These are phyloP conservation scores for Planoprotostelium fungivorum DNA, from an alignment of 78 protist species.

Conservation along the genomic window DNA sequence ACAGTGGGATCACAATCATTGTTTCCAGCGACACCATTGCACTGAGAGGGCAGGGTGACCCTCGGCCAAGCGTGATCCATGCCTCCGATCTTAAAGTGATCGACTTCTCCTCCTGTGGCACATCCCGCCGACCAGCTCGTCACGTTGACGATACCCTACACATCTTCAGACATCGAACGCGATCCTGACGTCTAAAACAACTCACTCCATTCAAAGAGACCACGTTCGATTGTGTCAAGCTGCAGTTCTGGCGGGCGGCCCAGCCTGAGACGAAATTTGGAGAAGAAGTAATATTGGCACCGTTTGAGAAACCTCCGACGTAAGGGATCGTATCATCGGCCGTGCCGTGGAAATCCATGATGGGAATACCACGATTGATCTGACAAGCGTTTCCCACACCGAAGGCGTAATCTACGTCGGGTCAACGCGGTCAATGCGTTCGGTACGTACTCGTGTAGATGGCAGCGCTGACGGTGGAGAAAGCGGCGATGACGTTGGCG, in stretches of 20 bases:
- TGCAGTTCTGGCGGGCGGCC: too few species aligned
- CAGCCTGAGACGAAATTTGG: too few species aligned
- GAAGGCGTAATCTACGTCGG: too few species aligned
- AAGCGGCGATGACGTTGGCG: not conserved
- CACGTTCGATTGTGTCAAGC: too few species aligned
- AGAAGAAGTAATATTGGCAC: not conserved
- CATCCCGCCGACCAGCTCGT: not conserved
- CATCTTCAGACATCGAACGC: not conserved
- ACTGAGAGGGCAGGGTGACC: not conserved
- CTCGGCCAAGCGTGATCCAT: constrained; percentile 1
- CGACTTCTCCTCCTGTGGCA: not conserved
- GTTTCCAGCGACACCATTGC: not conserved
- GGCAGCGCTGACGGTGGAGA: not conserved
- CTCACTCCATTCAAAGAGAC: too few species aligned
- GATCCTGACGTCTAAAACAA: not conserved
- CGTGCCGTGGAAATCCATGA: not conserved
- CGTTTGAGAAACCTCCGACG: not conserved
- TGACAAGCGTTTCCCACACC: not conserved
- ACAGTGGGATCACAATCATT: not conserved
- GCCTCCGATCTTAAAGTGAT: too few species aligned
- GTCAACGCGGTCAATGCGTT: too few species aligned
- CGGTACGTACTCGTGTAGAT: too few species aligned
- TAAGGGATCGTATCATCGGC: not conserved
- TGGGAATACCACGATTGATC: not conserved
- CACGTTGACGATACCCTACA: not conserved